A percentile compares a stretch with the other conserved stretches of the same genome.
These are phyloP conservation scores for Tricholoma saponaceum DNA, from an alignment of 768 basidiomycete genomes.

Conservation along the genomic window DNA sequence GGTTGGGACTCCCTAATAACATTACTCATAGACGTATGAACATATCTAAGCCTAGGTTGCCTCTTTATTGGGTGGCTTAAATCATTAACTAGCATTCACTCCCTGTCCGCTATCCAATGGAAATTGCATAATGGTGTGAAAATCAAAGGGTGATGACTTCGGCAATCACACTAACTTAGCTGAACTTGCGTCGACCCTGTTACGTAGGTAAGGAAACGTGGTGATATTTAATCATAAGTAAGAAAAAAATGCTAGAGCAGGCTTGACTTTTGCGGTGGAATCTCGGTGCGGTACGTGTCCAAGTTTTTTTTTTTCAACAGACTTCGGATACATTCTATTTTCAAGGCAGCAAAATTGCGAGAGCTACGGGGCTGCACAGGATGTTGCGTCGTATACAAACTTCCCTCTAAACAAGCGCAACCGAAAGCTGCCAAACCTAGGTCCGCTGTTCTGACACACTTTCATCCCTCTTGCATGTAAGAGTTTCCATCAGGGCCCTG, in stretches of 20 bases:
- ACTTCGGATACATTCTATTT: background rate
- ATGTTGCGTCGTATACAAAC: too few relatives aligned
- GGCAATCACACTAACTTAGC: background rate
- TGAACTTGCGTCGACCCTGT: too few relatives aligned
- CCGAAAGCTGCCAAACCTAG: background rate
- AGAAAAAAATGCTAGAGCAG: background rate
- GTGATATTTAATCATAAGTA: background rate
- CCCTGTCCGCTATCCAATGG: background rate
- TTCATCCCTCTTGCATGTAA: background rate
- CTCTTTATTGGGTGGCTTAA: conserved; percentile 5
- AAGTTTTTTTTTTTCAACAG: background rate
- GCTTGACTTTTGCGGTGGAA: background rate
- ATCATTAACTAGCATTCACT: background rate
- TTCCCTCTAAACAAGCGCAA: background rate
- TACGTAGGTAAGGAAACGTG: background rate
- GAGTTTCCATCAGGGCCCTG: background rate
- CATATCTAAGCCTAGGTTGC: conserved; percentile 9
- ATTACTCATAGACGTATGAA: conserved; percentile 20
- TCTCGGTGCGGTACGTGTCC: background rate
- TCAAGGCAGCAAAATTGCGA: background rate
- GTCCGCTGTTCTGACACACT: background rate
- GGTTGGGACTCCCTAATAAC: conserved; percentile 16
- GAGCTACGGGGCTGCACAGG: too few relatives aligned
- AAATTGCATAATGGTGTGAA: background rate
- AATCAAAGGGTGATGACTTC: background rate